These are phyloP conservation scores for Alternaria sp. DNA, from an alignment of 2,329 filamentous ascomycete species.

Conservation along the genomic window DNA sequence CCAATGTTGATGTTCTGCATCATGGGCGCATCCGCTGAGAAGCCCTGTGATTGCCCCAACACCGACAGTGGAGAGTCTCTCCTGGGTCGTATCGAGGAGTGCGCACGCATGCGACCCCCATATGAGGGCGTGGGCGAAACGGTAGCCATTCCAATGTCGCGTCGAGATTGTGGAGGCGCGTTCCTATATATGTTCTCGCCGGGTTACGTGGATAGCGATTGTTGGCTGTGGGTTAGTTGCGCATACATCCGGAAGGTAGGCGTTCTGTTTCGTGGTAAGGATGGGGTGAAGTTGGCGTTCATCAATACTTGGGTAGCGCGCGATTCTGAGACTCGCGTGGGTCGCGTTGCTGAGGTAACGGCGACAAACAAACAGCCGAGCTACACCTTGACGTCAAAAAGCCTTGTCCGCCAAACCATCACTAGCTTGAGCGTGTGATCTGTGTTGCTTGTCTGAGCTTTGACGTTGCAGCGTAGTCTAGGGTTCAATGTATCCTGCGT, in stretches of 20 bases:
- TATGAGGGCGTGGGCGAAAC: constrained; percentile 53
- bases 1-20: constrained; percentile 65
- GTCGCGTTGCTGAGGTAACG: constrained; percentile 38
- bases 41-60: constrained; percentile 56
- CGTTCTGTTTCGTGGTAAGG: constrained; percentile 46
- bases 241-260: constrained; percentile 48
- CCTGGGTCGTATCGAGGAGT: constrained; percentile 48
- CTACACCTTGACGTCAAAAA: neutral
- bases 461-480: neutral
- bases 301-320: constrained; percentile 24
- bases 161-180: constrained; percentile 26
- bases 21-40: constrained; percentile 56
- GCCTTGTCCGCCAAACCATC: neutral
- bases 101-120: constrained; percentile 47
- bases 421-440: neutral
- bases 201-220: constrained; percentile 49
- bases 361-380: constrained; percentile 25
- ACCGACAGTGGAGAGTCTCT: constrained; percentile 59
- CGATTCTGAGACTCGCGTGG: constrained; percentile 35
- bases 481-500: no score
- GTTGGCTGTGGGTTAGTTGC: constrained; percentile 50
- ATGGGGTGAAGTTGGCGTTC: constrained; percentile 40
- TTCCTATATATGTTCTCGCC: constrained; percentile 32
- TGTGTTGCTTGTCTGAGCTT: neutral
- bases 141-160: constrained; percentile 45